A percentile compares a stretch with the other conserved stretches of the same genome.
Conservation (phyloP, 176 grass and related monocot species). For the Neostapfia colusana region DNA sequence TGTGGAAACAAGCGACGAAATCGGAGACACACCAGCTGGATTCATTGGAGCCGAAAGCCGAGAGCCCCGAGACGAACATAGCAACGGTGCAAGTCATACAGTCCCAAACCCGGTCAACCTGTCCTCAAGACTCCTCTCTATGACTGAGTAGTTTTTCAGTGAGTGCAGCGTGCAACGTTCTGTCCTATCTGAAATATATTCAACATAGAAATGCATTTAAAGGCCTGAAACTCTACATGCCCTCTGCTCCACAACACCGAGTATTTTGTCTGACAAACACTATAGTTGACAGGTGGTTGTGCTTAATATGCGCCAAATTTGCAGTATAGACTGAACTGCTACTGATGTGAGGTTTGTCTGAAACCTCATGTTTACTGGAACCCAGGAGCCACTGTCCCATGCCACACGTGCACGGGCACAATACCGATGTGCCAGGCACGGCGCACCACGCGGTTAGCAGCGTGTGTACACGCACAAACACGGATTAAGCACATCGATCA, state of each 20-base stretch:
- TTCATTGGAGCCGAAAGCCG: background rate
- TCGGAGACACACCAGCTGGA: background rate
- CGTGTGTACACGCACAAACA: conserved; percentile 54
- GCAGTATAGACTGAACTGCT: conserved; percentile 9
- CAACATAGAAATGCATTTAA: background rate
- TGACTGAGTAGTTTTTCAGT: background rate
- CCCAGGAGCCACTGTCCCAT: conserved; percentile 37
- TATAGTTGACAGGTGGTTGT: background rate
- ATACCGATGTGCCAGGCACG: conserved; percentile 30
- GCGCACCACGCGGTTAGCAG: conserved; percentile 31
- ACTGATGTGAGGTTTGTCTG: background rate
- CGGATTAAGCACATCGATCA: conserved; percentile 41
- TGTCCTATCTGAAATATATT: background rate
- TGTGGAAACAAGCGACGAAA: background rate
- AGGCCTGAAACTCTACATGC: background rate
- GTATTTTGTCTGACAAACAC: background rate
- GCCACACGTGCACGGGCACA: conserved; percentile 51
- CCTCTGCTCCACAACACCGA: background rate
- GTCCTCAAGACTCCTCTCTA: background rate
- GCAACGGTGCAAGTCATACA: background rate
- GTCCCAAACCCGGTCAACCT: background rate
- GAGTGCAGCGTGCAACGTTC: background rate
- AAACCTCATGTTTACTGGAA: conserved; percentile 39
- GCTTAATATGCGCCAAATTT: background rate
- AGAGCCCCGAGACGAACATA: background rate